Evolutionary conservation across 2,329 filamentous ascomycete genomes (phyloP).

Genomic region (Pseudogymnoascus sp.): DNA sequence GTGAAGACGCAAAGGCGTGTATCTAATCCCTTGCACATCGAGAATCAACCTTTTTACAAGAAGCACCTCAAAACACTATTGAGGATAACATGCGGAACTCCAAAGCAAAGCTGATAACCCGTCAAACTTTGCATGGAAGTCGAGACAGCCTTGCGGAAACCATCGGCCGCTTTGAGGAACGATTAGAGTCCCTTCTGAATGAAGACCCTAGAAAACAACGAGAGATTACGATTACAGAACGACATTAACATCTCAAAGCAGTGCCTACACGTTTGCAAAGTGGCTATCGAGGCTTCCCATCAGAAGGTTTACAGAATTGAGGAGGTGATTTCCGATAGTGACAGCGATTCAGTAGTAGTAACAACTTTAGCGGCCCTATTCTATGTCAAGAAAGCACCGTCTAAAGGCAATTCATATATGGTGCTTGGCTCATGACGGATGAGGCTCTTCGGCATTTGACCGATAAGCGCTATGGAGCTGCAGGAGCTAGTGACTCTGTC

Average conservation of each 20-base stretch:
- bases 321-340: neutral
- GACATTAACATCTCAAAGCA: too few relatives aligned
- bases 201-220: constrained; percentile 11
- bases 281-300: constrained; percentile 15
- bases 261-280: too few relatives aligned
- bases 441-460: constrained; percentile 22
- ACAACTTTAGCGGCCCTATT: constrained; percentile 35
- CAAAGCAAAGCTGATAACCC: constrained; percentile 28
- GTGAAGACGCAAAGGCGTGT: constrained; percentile 30
- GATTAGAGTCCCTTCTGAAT: constrained; percentile 23
- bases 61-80: constrained; percentile 7
- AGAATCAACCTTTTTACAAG: constrained; percentile 22
- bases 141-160: constrained; percentile 26
- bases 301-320: constrained; percentile 26
- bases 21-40: constrained; percentile 27
- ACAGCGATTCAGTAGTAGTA: constrained; percentile 27
- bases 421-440: constrained; percentile 28
- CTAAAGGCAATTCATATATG: constrained; percentile 26
- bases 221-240: too few relatives aligned
- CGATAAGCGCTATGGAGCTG: constrained; percentile 24
- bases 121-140: constrained; percentile 25
- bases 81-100: constrained; percentile 16
- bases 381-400: constrained; percentile 30
- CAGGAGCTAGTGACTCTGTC: constrained; percentile 10
- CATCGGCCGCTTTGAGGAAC: constrained; percentile 28